phyloP scores from a whole-genome alignment of 179 eudicot genomes.

The Beta corolliflora region DNA sequence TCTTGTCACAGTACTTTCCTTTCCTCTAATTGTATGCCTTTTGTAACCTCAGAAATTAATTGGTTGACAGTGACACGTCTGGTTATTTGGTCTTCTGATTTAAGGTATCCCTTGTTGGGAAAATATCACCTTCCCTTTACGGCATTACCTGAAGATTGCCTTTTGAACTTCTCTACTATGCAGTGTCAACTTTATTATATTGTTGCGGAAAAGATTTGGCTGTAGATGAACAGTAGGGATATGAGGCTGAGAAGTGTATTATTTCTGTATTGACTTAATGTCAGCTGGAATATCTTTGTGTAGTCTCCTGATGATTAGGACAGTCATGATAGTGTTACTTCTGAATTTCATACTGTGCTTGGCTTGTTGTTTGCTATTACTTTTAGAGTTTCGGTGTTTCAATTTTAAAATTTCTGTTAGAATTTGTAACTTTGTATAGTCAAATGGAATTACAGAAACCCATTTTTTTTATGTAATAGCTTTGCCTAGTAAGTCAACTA shows the following conservation, averaged over 20 bases:
- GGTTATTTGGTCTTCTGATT: too few species aligned
- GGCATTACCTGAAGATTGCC: background rate
- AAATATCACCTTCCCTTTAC: background rate
- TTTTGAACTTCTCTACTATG: background rate
- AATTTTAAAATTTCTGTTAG: background rate
- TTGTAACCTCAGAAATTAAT: too few species aligned
- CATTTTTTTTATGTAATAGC: background rate
- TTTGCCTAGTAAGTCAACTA: background rate
- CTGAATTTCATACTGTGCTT: background rate
- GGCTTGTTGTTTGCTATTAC: background rate
- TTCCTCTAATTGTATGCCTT: too few species aligned
- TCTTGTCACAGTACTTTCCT: too few species aligned
- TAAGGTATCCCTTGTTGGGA: background rate
- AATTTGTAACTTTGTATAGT: background rate
- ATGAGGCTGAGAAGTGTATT: background rate
- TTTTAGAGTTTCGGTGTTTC: background rate
- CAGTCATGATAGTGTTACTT: background rate
- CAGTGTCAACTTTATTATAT: background rate
- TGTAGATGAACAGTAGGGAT: background rate
- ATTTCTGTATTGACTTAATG: background rate
- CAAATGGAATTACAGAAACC: background rate
- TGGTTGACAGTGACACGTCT: too few species aligned
- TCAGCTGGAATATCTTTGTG: background rate
- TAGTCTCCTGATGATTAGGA: background rate
- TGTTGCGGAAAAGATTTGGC: background rate